Base-by-base conservation (phyloP, 2,329 filamentous ascomycete species). In the Ascochyta lentis region DNA sequence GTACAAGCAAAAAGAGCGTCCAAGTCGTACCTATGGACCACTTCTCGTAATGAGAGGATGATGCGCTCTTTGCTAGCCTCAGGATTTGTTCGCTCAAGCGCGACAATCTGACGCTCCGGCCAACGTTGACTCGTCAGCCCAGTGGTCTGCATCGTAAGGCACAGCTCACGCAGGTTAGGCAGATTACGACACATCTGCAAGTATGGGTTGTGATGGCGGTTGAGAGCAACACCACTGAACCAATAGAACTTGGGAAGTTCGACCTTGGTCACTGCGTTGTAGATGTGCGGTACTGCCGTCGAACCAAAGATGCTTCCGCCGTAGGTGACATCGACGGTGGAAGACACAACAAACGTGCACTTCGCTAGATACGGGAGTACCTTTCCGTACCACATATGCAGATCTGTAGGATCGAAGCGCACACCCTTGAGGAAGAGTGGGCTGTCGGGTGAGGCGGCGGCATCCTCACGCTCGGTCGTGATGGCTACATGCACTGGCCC, bases 131-230 rank as follows among this genome's bases (percentile, higher is more conserved):
- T 89, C 0, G 88, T 86, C 54, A 86, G 90, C 7, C 89, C 91
- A 1, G 90, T 93, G 9, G 94, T 93, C 1, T 91, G 92, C 1
- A 80, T 96, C 9, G 92, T 96, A 74, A 85, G 91, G 37, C 86
- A 86, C 67, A 93, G 91, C 9, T 88, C 89, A 0, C 84, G 86
- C 0, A 96, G 96, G 71, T 81, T 92, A 3, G 89, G 91, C 3
- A 96, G 92, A 67, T 86, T 92, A 12, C 75, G 96, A 47, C 92
- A 96, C 69, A 94, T 96, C 66, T 92, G 92, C 0, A 91, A 86
- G 65, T 92, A 91, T 54, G 94, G 97, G 70, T 96, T 98, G 71
- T 87, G 92, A 1, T 95, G 96, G 66, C 94, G 97, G 3, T 82
- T 0, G 78, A 96, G 15, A 88, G 96, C 64, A 88, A 94, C 67